A percentile compares a stretch with the other conserved stretches of the same genome.
These are phyloP conservation scores for Leishmania arabica DNA, from an alignment of 208 protist species.

Conservation along the genomic window DNA sequence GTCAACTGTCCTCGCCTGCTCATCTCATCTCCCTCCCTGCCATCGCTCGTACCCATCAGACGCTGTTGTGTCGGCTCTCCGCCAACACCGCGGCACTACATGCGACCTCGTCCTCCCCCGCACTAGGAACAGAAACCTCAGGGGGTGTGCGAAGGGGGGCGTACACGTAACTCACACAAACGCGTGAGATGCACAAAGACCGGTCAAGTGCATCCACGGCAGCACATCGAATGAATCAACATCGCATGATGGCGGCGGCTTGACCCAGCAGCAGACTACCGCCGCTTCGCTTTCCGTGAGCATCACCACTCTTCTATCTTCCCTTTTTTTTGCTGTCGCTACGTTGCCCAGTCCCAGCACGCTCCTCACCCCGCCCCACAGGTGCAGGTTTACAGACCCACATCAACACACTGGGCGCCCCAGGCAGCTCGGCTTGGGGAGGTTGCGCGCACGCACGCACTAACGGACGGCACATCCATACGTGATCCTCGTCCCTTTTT, in stretches of 20 bases:
- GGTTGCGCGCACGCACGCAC: background rate
- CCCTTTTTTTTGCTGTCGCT: background rate
- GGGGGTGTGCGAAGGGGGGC: background rate
- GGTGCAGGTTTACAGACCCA: background rate
- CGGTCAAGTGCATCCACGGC: background rate
- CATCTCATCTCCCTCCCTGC: background rate
- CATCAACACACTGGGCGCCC: background rate
- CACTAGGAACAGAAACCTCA: background rate
- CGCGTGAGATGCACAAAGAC: background rate
- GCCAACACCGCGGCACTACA: background rate
- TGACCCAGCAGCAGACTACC: background rate
- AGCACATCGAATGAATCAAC: background rate
- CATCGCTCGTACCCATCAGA: background rate
- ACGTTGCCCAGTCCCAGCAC: too few relatives aligned
- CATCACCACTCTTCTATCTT: background rate
- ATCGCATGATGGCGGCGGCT: background rate
- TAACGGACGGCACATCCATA: background rate
- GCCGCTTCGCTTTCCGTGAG: background rate
- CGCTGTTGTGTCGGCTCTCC: background rate
- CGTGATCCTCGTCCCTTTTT: background rate
- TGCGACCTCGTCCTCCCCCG: background rate
- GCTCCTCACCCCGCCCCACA: background rate
- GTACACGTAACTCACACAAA: background rate
- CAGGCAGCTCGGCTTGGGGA: background rate
- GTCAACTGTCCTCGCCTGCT: background rate